Evolutionary conservation across 352 stramenopile species (phyloP).

Genomic region (Elongisporangium senticosum): DNA sequence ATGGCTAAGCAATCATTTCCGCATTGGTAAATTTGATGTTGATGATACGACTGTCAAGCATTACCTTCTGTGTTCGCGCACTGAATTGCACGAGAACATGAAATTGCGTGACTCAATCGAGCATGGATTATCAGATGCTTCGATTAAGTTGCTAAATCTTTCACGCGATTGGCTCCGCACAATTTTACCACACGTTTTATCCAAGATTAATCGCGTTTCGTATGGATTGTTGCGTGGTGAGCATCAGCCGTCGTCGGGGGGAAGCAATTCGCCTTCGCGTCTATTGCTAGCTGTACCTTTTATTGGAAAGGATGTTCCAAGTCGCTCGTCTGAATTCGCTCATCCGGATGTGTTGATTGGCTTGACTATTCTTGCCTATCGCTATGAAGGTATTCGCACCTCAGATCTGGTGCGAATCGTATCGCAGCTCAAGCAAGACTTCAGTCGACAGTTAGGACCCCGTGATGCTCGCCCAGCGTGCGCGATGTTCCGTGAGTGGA

Average conservation of each 20-base stretch:
- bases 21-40: slow-evolving; percentile 93
- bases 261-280: slow-evolving; percentile 94
- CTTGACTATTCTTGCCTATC: slow-evolving; percentile 87
- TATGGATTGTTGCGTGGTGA: slow-evolving; percentile 94
- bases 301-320: slow-evolving; percentile 99
- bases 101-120: slow-evolving; percentile 78
- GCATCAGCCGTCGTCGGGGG: slow-evolving; percentile 40
- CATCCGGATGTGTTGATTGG: slow-evolving; percentile 97
- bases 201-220: slow-evolving; percentile 99
- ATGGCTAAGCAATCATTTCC: slow-evolving; percentile 85
- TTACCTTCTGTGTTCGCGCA: slow-evolving; percentile 60
- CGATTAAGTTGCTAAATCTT: slow-evolving; percentile 98
- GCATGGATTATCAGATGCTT: slow-evolving; percentile 60
- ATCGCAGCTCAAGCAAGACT: slow-evolving; percentile 86
- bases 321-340: slow-evolving; percentile 97
- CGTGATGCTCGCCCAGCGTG: slow-evolving; percentile 73
- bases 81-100: slow-evolving; percentile 65
- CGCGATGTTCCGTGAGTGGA: slow-evolving; percentile 77
- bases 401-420: slow-evolving; percentile 83
- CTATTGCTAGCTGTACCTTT: slow-evolving; percentile 97
- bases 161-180: slow-evolving; percentile 96
- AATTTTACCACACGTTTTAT: slow-evolving; percentile 97
- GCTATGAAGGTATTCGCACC: slow-evolving; percentile 85
- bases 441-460: slow-evolving; percentile 77
- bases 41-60: slow-evolving; percentile 53